These are phyloP conservation scores for Neoascochyta sp. DNA, from an alignment of 2,329 filamentous ascomycete species.

Conservation along the genomic window DNA sequence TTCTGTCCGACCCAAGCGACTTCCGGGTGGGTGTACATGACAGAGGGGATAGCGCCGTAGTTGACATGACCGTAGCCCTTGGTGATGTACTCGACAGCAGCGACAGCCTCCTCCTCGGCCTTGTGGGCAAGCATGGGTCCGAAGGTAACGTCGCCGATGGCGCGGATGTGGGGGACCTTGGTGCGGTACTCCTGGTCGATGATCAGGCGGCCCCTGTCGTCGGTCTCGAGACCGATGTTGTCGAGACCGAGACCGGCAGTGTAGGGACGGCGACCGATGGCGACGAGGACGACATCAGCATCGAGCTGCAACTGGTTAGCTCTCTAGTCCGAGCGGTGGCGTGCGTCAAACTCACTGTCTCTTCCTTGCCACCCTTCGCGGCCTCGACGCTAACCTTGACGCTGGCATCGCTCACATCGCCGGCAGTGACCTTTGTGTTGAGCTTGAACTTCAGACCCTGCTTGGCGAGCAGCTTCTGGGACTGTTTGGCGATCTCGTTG, in stretches of 20 bases:
- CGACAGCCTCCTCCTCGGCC: conserved; percentile 96
- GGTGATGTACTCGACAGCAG: conserved; percentile 93
- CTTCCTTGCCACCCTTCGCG: conserved; percentile 92
- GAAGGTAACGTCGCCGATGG: conserved; percentile 93
- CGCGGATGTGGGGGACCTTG: conserved; percentile 94
- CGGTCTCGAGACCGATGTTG: conserved; percentile 86
- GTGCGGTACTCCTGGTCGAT: conserved; percentile 99
- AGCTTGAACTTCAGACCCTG: conserved; percentile 99
- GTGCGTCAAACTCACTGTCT: conserved; percentile 61
- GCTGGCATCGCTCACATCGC: conserved; percentile 72
- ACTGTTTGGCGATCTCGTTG: conserved; percentile 80
- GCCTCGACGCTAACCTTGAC: conserved; percentile 84
- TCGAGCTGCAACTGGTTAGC: conserved; percentile 62
- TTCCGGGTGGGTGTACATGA: conserved; percentile 99
- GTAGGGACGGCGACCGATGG: conserved; percentile 94
- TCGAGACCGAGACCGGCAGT: conserved; percentile 87
- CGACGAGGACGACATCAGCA: conserved; percentile 91
- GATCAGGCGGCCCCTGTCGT: conserved; percentile 90
- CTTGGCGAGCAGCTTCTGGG: conserved; percentile 91
- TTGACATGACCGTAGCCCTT: conserved; percentile 98
- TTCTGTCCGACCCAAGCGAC: conserved; percentile 98
- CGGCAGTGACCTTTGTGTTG: conserved; percentile 87
- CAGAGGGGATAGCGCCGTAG: conserved; percentile 94
- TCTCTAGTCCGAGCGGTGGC: not conserved
- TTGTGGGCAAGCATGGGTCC: conserved; percentile 99